Evolutionary conservation across 1,284 basidiomycete genomes (phyloP), one percentile per base, ranked within the genome.

Genomic region (Macrocybe sp.): DNA sequence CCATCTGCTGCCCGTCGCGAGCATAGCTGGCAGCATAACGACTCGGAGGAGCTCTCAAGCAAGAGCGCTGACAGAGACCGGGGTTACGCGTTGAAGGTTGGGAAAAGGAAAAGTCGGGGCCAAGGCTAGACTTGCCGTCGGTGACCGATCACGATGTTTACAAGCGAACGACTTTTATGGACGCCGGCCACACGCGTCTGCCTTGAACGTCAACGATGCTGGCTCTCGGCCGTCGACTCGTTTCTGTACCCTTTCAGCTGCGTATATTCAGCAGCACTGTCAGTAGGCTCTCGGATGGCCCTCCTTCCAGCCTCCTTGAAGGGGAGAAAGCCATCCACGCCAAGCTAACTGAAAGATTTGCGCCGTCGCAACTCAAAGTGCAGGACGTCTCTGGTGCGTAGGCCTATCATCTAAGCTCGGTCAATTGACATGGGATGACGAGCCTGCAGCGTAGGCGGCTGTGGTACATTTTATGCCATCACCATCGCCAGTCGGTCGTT

Each of bases 391-490:
- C 93, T 40, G 92, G 93, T 92, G 34, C 52, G 79, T 54, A 28
- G 11, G 2, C n/a, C 22, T 41, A 28, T 41, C 41, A 2, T 42
- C 22, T 22, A 22, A 22, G 16, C 12, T 10, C 10, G 6, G 12
- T 49, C 7, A 7, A 10, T 40, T 32, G n/a, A 36, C 28, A 12
- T 9, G 32, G 28, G 34, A 42, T 14, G 44, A 43, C 14, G 36
- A 36, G 12, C 5, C 22, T 9, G 30, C 43, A 42, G 22, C 45
- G 2, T 55, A 96, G 94, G 95, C 47, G 96, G 96, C 30, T 99
- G 96, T 63, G 97, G 96, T 8, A 81, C 87, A 2, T 99, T 99
- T 69, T 99, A 97, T 63, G 90, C 93, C 36, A 97, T 99, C 55
- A 78, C 83, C 35, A 89, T 99, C 52, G 81, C 88, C 3, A 93